Evolutionary conservation across 768 basidiomycete species (phyloP).

Genomic region (Bullera alba): DNA sequence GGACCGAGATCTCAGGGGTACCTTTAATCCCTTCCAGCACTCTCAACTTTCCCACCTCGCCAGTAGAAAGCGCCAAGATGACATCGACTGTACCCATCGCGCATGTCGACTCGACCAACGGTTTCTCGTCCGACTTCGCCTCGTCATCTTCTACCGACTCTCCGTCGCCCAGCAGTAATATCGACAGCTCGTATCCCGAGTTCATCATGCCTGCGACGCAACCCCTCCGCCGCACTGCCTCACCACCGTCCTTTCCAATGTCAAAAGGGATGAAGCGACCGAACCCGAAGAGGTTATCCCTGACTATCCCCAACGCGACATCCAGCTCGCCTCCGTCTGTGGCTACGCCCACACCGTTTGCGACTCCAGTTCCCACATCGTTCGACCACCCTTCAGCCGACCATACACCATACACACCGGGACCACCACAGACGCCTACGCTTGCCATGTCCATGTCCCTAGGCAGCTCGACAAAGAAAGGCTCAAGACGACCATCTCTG

Average conservation of each 20-base stretch:
- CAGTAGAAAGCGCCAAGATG: too few species aligned
- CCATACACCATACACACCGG: conserved; percentile 31
- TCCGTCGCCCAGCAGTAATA: too few species aligned
- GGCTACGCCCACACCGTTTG: not conserved
- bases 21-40: too few species aligned
- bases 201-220: not conserved
- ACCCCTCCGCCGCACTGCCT: not conserved
- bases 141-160: not conserved
- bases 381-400: not conserved
- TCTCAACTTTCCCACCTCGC: too few species aligned
- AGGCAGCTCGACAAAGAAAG: conserved; percentile 5
- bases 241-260: not conserved
- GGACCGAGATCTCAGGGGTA: too few species aligned
- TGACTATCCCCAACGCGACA: not conserved
- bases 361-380: not conserved
- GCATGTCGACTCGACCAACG: too few species aligned
- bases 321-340: not conserved
- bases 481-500: conserved; percentile 22
- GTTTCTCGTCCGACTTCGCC: not conserved
- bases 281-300: conserved; percentile 7
- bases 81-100: too few species aligned
- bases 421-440: conserved; percentile 32
- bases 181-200: too few species aligned
- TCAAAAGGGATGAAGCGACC: not conserved
- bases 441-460: conserved; percentile 17